Evolutionary conservation across 805 yeast genomes (phyloP), one percentile per base, ranked within the genome.

Genomic region (Metschnikowia rubicola): DNA sequence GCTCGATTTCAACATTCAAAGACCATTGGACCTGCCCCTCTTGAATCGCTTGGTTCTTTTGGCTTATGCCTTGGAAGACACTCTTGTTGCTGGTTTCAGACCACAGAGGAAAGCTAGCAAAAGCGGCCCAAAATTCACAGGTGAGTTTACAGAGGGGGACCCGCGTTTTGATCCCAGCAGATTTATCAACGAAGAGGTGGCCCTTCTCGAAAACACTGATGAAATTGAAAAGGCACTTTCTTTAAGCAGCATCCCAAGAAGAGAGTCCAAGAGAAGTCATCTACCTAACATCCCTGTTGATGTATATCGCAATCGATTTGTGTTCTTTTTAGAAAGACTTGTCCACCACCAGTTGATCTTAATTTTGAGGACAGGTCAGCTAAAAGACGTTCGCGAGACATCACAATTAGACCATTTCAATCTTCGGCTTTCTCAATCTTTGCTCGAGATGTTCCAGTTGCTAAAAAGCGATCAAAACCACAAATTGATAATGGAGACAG

Each of bases 61-160:
- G 33, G 59, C 58, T 2, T 55, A 54, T 17, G 43, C 41, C 5
- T 45, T 55, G 9, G 56, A 55, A 29, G 57, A 53, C 36, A 53
- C 54, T 15, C n/a, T 52, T 5, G 37, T 49, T 3, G 50, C 56
- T 3, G 55, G 44, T 3, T 56, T 54, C 39, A 30, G 58, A 5
- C 56, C 58, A 9, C 51, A 47, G 29, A 28, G 54, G 9, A 32
- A 30, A 21, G 9, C 38, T 30, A 10, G 38, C 33, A 15, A 39
- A 17, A 13, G 38, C 41, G 10, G 41, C 8, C 9, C 28, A 3
- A 19, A 11, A 7, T 17, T 39, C 21, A 19, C 19, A 6, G 10
- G 45, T 8, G 56, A 55, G 29, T 39, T 43, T 8, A 35, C 39
- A 10, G 50, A 46, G 1, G 58, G 56, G 2, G 56, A 52, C 33